Evolutionary conservation across 1,284 basidiomycete genomes (phyloP).

Genomic region (Wallemia ichthyophaga): DNA sequence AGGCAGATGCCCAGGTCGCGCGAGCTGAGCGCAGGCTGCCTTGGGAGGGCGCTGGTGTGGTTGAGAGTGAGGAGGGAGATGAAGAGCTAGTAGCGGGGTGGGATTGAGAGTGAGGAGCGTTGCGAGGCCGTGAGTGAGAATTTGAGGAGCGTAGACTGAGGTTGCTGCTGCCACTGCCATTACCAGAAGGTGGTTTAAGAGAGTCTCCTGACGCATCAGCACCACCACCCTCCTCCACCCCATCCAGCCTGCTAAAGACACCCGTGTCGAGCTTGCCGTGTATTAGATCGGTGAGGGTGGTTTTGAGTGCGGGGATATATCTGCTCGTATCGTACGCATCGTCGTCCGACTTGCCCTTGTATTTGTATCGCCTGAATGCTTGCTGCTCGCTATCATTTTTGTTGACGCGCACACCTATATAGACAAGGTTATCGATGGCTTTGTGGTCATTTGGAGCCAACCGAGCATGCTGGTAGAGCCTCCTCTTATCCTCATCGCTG

Average conservation of each 20-base stretch:
- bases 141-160: too few species aligned
- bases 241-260: background rate
- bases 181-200: background rate
- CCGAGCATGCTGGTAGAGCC: slow-evolving; percentile 88
- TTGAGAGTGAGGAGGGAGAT: too few species aligned
- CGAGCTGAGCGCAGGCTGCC: slow-evolving; percentile 3
- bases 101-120: too few species aligned
- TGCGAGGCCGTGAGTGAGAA: too few species aligned
- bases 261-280: background rate
- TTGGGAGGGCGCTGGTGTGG: background rate
- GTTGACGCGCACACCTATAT: slow-evolving; percentile 54
- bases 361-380: slow-evolving; percentile 8
- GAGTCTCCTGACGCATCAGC: background rate
- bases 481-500: slow-evolving; percentile 77
- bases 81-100: too few species aligned
- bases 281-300: background rate
- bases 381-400: slow-evolving; percentile 17
- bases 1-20: slow-evolving; percentile 9
- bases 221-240: background rate
- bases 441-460: slow-evolving; percentile 71
- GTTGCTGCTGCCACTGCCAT: too few species aligned
- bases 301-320: background rate
- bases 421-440: slow-evolving; percentile 57
- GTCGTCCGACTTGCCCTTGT: slow-evolving; percentile 1
- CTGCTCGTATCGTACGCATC: background rate